Conservation (phyloP, 306 rosid genomes). For the Casuarina cunninghamiana region DNA sequence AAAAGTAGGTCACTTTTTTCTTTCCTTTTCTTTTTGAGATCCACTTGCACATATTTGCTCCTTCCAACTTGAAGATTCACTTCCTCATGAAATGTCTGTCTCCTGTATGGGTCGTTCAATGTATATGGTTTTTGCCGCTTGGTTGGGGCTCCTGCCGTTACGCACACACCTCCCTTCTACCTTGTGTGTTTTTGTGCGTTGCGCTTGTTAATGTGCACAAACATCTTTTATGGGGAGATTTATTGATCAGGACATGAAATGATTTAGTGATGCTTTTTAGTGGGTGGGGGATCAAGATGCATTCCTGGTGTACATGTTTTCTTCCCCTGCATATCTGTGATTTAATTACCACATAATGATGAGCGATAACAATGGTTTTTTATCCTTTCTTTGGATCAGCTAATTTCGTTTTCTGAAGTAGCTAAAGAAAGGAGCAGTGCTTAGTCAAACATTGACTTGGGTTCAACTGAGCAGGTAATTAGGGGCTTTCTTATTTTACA, state of each 20-base stretch:
- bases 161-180: neutral
- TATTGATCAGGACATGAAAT: neutral
- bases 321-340: neutral
- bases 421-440: slow-evolving; percentile 20
- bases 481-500: slow-evolving; percentile 18
- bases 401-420: slow-evolving; percentile 31
- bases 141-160: slow-evolving; percentile 3
- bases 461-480: slow-evolving; percentile 35
- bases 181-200: neutral
- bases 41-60: slow-evolving; percentile 11
- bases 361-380: slow-evolving; percentile 12
- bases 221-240: neutral
- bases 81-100: neutral
- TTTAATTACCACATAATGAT: slow-evolving; percentile 1
- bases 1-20: neutral
- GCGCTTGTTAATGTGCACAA: neutral
- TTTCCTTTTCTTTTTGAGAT: neutral
- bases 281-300: slow-evolving; percentile 3
- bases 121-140: slow-evolving; percentile 22
- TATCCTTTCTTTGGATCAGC: slow-evolving; percentile 25
- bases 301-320: slow-evolving; percentile 4
- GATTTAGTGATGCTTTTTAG: neutral
- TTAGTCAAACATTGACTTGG: slow-evolving; percentile 23
- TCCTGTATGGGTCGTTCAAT: neutral
- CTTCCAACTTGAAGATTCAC: neutral